These are phyloP conservation scores for Blastomyces parvus DNA, from an alignment of 2,329 filamentous ascomycete species.

Conservation along the genomic window DNA sequence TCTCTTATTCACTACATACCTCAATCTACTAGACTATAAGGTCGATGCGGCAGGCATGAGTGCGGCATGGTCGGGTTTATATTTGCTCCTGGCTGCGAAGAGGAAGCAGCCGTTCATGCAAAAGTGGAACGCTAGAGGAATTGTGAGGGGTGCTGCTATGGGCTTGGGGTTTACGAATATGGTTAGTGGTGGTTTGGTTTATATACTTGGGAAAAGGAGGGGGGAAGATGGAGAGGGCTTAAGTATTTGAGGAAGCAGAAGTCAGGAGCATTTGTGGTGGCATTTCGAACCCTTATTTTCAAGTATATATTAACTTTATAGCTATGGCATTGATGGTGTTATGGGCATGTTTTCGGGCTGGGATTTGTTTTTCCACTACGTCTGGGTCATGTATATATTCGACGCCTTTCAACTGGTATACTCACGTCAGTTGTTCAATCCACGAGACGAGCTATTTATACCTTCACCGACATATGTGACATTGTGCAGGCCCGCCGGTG, in stretches of 20 bases:
- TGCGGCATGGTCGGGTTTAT: slow-evolving; percentile 56
- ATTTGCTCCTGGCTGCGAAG: slow-evolving; percentile 53
- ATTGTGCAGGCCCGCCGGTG: not conserved
- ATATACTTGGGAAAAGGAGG: slow-evolving; percentile 36
- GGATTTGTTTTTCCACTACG: not conserved
- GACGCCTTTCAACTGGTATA: not conserved
- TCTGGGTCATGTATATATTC: not conserved
- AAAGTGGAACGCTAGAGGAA: slow-evolving; percentile 37
- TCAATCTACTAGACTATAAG: slow-evolving; percentile 54
- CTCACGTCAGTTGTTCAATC: not conserved
- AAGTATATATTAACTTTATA: not conserved
- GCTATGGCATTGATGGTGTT: slow-evolving; percentile 2
- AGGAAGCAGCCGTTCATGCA: slow-evolving; percentile 42
- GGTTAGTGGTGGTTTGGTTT: slow-evolving; percentile 38
- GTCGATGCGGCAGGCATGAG: slow-evolving; percentile 55
- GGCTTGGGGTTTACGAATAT: slow-evolving; percentile 39
- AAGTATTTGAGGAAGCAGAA: not conserved
- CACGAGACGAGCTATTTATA: not conserved
- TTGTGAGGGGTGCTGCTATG: slow-evolving; percentile 39
- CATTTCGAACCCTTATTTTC: not conserved
- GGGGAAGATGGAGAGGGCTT: slow-evolving; percentile 34
- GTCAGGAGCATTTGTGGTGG: not conserved
- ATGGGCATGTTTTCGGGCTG: not conserved
- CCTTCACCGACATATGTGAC: not conserved
- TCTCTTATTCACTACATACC: slow-evolving; percentile 56